phyloP scores from a whole-genome alignment of 2,329 filamentous ascomycete genomes.

The Cercospora sp. region DNA sequence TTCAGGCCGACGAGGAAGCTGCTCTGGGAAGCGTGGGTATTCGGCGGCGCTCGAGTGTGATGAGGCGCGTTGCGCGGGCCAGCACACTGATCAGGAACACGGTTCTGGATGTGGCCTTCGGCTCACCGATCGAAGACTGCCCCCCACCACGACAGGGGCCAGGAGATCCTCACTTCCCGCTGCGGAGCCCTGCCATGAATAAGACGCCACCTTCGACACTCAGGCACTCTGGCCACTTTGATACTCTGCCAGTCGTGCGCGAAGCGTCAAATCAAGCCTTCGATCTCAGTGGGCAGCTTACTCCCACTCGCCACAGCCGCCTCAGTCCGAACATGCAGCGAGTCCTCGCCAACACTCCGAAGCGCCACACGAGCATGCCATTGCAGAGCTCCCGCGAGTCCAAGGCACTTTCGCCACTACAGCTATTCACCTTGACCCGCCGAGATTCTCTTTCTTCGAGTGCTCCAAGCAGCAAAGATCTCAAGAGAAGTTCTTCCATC shows the following conservation, averaged over 20 bases:
- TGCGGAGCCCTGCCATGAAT: background rate
- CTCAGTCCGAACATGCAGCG: conserved; percentile 16
- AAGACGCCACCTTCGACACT: background rate
- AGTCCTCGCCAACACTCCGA: conserved; percentile 9
- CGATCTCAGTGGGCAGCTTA: conserved; percentile 1
- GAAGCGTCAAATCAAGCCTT: conserved; percentile 21
- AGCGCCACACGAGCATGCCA: conserved; percentile 14
- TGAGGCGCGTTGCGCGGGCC: conserved; percentile 16
- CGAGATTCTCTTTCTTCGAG: background rate
- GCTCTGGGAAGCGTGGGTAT: conserved; percentile 24
- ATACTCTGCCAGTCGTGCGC: conserved; percentile 18
- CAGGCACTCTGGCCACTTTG: conserved; percentile 12
- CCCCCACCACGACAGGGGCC: background rate
- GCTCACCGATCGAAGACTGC: conserved; percentile 6
- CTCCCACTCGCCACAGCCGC: background rate
- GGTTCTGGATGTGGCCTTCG: conserved; percentile 12
- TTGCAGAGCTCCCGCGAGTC: conserved; percentile 10
- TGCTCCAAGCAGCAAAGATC: background rate
- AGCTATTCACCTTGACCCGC: conserved; percentile 7
- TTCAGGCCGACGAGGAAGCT: conserved; percentile 21
- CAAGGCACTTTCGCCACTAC: conserved; percentile 6
- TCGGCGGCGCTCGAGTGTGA: conserved; percentile 21
- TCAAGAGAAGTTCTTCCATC: conserved; percentile 4
- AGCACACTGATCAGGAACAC: conserved; percentile 19
- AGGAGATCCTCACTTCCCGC: background rate